These are phyloP conservation scores for Nannizziopsis arthrosporioides DNA, from an alignment of 2,329 filamentous ascomycete genomes.

Conservation along the genomic window DNA sequence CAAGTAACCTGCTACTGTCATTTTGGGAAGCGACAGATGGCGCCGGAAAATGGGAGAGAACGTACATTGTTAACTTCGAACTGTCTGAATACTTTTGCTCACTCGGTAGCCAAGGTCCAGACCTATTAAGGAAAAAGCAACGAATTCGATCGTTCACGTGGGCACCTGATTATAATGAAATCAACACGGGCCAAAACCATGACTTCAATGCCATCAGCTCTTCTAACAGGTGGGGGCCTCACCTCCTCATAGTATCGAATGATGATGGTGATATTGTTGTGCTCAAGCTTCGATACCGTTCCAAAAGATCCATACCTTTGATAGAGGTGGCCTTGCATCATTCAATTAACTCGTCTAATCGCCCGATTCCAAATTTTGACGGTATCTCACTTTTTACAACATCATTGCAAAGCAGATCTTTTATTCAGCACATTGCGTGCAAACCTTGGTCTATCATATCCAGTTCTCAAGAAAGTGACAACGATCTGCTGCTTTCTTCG, in stretches of 20 bases:
- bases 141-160: slow-evolving; percentile 35
- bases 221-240: slow-evolving; percentile 24
- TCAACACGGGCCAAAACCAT: not conserved
- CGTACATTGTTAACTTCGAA: slow-evolving; percentile 42
- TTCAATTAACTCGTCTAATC: slow-evolving; percentile 14
- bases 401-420: slow-evolving; percentile 19
- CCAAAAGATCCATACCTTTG: slow-evolving; percentile 11
- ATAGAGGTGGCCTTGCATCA: slow-evolving; percentile 21
- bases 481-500: not conserved
- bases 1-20: slow-evolving; percentile 45
- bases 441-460: slow-evolving; percentile 23
- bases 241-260: slow-evolving; percentile 29
- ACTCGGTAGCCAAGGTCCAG: slow-evolving; percentile 16
- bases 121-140: slow-evolving; percentile 20
- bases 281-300: slow-evolving; percentile 14
- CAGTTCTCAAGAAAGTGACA: not conserved
- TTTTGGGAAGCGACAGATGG: slow-evolving; percentile 44
- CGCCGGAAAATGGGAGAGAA: slow-evolving; percentile 41
- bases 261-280: slow-evolving; percentile 30
- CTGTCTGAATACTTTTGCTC: slow-evolving; percentile 32
- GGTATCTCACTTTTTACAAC: slow-evolving; percentile 24
- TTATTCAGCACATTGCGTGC: slow-evolving; percentile 23
- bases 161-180: slow-evolving; percentile 16
- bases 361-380: slow-evolving; percentile 15
- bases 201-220: slow-evolving; percentile 4